Base-by-base conservation (phyloP, 2,329 filamentous ascomycete species). In the Botrytis pseudocinerea region DNA sequence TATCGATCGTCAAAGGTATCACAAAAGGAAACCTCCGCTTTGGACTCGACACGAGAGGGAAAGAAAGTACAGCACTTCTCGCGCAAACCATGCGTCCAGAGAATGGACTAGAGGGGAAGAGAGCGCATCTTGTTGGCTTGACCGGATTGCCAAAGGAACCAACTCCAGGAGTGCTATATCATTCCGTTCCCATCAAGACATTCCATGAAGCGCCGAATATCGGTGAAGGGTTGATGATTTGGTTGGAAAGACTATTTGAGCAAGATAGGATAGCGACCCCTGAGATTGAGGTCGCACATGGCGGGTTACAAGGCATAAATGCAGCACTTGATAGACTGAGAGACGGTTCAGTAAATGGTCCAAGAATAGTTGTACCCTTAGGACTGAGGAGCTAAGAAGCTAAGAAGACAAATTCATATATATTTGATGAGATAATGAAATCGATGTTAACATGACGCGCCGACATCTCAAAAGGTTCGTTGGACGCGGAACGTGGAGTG, bases 121-220 rank as follows among this genome's bases (percentile, higher is more conserved):
- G 80, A 2, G 81, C 85, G 1, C 92, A 94, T 80, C 83, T 94
- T 0, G 85, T 94, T 0, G 91, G 92, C 0, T 77, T 94, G 62
- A 89, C 89, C 0, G 92, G 91, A 0, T 76, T 93, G 4, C 92
- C 92, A 0, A 93, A 92, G 78, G 72, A 76, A 46, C 64, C 72
- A 16, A 75, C 65, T 16, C 38, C 74, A 25, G 78, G 76, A 20
- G 73, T 80, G 18, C 74, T 75, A 12, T 79, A 78, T 65, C 78
- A 80, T 70, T 76, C 78, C 0, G 90, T 94, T 0, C 92, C 92
- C 0, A 92, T 95, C 75, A 94, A 94, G 81, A 78, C 93, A 6
- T 94, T 93, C 78, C 92, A 95, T 78, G 89, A 91, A 73, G 85
- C 90, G 0, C 87, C 89, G 0, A 84, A 84, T 2, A 84, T 94